Conservation (phyloP, 768 basidiomycete species). For the Myochromella boudieri region DNA sequence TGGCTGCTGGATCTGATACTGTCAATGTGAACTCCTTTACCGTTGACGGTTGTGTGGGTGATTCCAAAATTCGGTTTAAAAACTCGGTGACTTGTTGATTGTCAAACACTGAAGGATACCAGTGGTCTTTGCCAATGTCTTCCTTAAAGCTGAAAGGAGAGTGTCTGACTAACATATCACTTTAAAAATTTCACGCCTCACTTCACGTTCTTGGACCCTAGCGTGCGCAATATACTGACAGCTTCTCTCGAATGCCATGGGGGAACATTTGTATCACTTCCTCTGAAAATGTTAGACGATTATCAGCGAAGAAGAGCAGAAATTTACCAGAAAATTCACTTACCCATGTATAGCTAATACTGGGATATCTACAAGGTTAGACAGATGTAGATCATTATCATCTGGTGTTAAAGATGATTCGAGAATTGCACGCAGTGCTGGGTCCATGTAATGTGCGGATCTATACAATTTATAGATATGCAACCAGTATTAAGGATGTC, state of each 20-base stretch:
- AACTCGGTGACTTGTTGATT: constrained; percentile 58
- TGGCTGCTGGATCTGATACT: constrained; percentile 65
- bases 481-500: not conserved
- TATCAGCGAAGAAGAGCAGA: not conserved
- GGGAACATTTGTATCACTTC: constrained; percentile 84
- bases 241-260: constrained; percentile 79
- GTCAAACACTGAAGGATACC: constrained; percentile 62
- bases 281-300: constrained; percentile 41
- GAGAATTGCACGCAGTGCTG: constrained; percentile 67
- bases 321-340: constrained; percentile 1
- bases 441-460: constrained; percentile 79
- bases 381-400: constrained; percentile 84
- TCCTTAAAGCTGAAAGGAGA: constrained; percentile 54
- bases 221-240: constrained; percentile 56
- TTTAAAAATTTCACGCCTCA: constrained; percentile 19
- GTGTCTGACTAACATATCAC: not conserved
- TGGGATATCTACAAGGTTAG: constrained; percentile 70
- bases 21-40: constrained; percentile 65
- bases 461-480: constrained; percentile 27
- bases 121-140: constrained; percentile 63
- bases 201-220: constrained; percentile 51
- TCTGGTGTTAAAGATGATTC: constrained; percentile 76
- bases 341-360: constrained; percentile 82
- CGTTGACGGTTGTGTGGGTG: constrained; percentile 11
- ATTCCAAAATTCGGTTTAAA: constrained; percentile 35